Evolutionary conservation across 805 yeast genomes (phyloP), one percentile per base, ranked within the genome.

Genomic region (Metschnikowia shivogae): DNA sequence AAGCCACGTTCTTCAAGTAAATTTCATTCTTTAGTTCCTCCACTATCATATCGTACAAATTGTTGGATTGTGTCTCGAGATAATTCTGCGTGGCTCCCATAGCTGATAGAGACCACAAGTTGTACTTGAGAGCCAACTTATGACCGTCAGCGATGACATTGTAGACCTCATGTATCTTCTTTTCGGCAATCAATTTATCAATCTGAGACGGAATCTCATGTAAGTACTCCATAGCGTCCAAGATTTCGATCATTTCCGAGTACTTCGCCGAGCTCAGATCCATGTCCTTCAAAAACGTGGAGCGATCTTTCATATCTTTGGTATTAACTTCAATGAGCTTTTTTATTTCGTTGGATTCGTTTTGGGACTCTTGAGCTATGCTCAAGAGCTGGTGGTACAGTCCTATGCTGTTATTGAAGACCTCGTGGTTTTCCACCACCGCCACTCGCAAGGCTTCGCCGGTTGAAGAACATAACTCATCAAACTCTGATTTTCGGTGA

Each of bases 391-490:
- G 72, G 44, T 88, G 84, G 63, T 88, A 92, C 4, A 92, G 83
- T 0, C 96, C 96, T 36, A 92, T 81, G 53, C 89, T 81, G 53
- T 81, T 84, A 61, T 88, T 89, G 66, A 92, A 89, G 1, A 88
- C 82, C 60, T 87, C 90, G 60, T 82, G 84, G 59, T 89, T 86
- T 43, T 82, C 86, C 52, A 84, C 84, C 26, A 90, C 97, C 1
- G 90, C 87, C 20, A 64, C 66, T 47, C 83, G 77, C 42, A 92
- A 69, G 22, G 81, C 77, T 13, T 60, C 60, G 12, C 82, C 77
- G 10, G 90, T 76, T 43, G 77, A 69, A 20, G 69, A 67, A 49
- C 83, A 80, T 36, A 89, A 63, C 39, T 76, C 74, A 35, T 74
- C 69, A 54, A 92, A 92, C 49, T 87, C 89, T 1, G 73, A 73